Evolutionary conservation across 306 rosid genomes (phyloP).

Genomic region (Begonia peltatifolia): DNA sequence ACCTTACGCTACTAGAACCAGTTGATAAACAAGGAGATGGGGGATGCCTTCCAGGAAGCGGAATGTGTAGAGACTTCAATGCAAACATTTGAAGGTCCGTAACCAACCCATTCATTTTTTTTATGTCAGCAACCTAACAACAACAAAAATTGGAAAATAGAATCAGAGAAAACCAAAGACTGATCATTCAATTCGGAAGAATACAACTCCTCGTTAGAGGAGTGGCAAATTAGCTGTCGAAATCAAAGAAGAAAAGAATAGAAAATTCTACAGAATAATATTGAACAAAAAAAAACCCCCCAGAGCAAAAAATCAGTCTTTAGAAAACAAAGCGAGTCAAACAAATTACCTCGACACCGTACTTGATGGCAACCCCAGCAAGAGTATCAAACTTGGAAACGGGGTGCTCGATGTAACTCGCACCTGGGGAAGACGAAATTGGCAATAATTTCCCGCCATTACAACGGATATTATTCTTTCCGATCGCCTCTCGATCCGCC

Average conservation of each 20-base stretch:
- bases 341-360: conserved; percentile 69
- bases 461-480: conserved; percentile 9
- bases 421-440: conserved; percentile 10
- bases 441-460: conserved; percentile 8
- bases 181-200: too few species aligned
- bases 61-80: conserved; percentile 66
- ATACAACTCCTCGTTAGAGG: too few species aligned
- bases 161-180: too few species aligned
- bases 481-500: conserved; percentile 9
- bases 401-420: conserved; percentile 40
- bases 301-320: too few species aligned
- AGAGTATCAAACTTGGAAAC: conserved; percentile 76
- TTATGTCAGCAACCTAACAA: conserved; percentile 59
- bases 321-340: conserved; percentile 1
- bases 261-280: too few species aligned
- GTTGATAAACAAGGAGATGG: conserved; percentile 66
- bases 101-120: conserved; percentile 71
- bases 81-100: conserved; percentile 90
- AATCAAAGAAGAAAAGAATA: too few species aligned
- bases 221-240: too few species aligned
- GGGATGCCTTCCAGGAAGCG: conserved; percentile 86
- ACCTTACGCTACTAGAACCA: conserved; percentile 18
- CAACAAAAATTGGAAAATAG: too few species aligned
- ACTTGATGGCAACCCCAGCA: conserved; percentile 86
- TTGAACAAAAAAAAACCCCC: too few species aligned